Evolutionary conservation across 371 early-diverging fungal species (phyloP), one percentile per base, ranked within the genome.

Genomic region (Mortierella sp.): DNA sequence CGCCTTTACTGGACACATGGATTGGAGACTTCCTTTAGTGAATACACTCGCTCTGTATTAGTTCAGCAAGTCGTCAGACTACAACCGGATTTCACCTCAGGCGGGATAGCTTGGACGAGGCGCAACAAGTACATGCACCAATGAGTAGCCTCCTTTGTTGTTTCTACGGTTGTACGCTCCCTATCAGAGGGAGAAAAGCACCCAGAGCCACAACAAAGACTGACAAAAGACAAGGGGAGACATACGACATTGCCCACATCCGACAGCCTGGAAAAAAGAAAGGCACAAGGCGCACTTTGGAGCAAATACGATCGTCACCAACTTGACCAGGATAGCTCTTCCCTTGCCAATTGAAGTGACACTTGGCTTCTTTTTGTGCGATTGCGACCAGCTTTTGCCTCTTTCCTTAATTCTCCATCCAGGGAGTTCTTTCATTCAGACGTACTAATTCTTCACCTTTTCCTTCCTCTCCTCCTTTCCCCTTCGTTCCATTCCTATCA

Each of bases 401-500:
- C 2, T 9, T 37, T 31, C 64, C 37, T 37, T 64, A 31, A 16
- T 61, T 6, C 28, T 31, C 21, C 37, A 59, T 13, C 61, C 34
- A 61, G 9, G 67, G 43, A 67, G 40, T 10, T 11, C 10, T 21
- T 40, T 37, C 21, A 40, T 37, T 37, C 67, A 9, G 10, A 37
- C 34, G 67, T 40, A 67, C 67, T 67, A 67, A 67, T 67, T 2
- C 21, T 24, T 67, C 40, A 1, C 21, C 40, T 40, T 11, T 37
- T 34, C 37, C 43, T 8, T 67, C 8, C 5, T 61, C 34, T 14
- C 24, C 37, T 31, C 40, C 34, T 24, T 6, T 6, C 37, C 40
- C 67, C 24, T 67, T 67, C 67, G 67, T 67, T 67, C 67, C 67
- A 67, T 67, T 37, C 67, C 24, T 67, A 67, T 40, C 67, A 37